A percentile compares a stretch with the other conserved stretches of the same genome.
Conservation (phyloP, 441 rosid genomes). For the Eruca vesicaria region DNA sequence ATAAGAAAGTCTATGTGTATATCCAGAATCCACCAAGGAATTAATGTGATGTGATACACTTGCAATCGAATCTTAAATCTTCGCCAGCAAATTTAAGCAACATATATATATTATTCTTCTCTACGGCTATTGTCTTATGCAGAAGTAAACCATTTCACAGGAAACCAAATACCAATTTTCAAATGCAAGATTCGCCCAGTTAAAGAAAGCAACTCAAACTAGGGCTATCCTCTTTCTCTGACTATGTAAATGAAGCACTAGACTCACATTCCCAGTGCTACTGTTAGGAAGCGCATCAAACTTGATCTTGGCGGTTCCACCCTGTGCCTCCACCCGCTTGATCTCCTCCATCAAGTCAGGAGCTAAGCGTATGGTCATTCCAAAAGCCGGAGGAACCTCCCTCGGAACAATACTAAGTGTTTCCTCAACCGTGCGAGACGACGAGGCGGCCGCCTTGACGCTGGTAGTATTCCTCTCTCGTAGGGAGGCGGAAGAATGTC, state of each 20-base stretch:
- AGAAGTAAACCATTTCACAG: too few relatives aligned
- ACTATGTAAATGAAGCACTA: too few relatives aligned
- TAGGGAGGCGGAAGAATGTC: conserved; percentile 44
- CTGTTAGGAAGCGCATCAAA: conserved; percentile 71
- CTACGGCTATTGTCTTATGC: too few relatives aligned
- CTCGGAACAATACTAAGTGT: conserved; percentile 69
- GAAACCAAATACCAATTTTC: background rate
- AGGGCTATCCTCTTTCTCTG: too few relatives aligned
- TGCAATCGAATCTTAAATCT: too few relatives aligned
- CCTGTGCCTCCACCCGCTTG: conserved; percentile 72
- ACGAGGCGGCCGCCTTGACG: conserved; percentile 6
- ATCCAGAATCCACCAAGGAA: conserved; percentile 8
- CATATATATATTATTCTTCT: too few relatives aligned
- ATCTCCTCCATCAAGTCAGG: conserved; percentile 97
- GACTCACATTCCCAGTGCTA: conserved; percentile 77
- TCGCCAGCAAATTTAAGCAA: too few relatives aligned
- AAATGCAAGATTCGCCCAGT: too few relatives aligned
- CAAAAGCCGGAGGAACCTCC: conserved; percentile 61
- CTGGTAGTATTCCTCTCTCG: conserved; percentile 35
- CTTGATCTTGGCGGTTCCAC: conserved; percentile 77
- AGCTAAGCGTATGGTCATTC: conserved; percentile 74
- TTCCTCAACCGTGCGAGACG: conserved; percentile 53
- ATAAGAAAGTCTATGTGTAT: conserved; percentile 14
- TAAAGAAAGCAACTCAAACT: too few relatives aligned
- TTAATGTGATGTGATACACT: conserved; percentile 1